Conservation (phyloP, 2,329 filamentous ascomycete genomes). For the Cytospora leucostoma region DNA sequence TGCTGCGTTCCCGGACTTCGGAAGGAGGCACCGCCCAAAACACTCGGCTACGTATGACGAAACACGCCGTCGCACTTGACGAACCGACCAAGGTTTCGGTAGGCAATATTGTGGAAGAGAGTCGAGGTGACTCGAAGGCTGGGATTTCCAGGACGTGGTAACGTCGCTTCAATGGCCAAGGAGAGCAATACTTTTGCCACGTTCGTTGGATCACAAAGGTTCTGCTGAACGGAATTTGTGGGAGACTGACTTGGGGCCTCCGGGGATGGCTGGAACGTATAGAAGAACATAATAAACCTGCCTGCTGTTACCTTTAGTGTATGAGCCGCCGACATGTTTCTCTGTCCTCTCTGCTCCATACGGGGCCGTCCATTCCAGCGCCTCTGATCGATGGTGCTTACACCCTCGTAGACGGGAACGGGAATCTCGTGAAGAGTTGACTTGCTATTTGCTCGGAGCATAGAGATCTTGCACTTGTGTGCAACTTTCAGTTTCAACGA, state of each 20-base stretch:
- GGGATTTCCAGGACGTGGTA: neutral
- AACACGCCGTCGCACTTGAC: neutral
- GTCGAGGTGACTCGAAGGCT: slow-evolving; percentile 2
- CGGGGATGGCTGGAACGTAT: neutral
- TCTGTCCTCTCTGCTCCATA: no score
- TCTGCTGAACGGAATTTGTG: neutral
- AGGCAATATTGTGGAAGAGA: neutral
- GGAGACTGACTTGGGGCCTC: neutral
- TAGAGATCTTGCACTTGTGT: slow-evolving; percentile 5
- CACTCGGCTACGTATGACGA: neutral
- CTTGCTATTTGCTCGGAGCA: slow-evolving; percentile 11
- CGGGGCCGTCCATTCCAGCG: neutral
- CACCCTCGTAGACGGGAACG: slow-evolving; percentile 6
- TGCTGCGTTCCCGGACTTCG: neutral
- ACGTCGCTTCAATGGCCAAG: slow-evolving; percentile 7
- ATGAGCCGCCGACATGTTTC: neutral
- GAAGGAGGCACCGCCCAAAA: neutral
- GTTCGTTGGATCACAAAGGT: slow-evolving; percentile 2
- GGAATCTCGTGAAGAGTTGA: neutral
- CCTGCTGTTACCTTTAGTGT: neutral
- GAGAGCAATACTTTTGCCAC: neutral
- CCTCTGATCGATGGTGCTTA: neutral
- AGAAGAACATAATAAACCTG: neutral
- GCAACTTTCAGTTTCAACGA: slow-evolving; percentile 17
- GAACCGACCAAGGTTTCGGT: neutral